Base-by-base conservation (phyloP, 176 grass and related monocot genomes). In the Aegilops speltoides region DNA sequence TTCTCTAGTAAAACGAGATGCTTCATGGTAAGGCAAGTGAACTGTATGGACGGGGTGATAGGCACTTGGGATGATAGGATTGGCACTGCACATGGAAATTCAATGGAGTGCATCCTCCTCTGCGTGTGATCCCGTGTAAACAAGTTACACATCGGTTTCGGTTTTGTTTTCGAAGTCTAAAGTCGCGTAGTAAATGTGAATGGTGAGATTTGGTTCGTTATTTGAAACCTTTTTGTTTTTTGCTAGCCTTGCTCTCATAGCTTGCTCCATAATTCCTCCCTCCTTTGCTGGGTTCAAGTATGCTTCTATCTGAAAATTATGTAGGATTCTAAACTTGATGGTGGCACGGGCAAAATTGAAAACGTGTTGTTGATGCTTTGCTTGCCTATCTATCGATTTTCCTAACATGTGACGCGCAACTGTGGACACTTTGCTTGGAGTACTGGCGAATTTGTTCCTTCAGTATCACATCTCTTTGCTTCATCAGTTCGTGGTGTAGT, bases 161-260 rank as follows among this genome's bases (percentile, higher is more conserved):
- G 37, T 62, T 84, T 80, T 15, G 45, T 54, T 70, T 85, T 81
- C 71, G 25, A 64, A 77, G 56, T 80, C 56, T 11, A 4, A 52
- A 52, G 82, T 81, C 17, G 36, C 12, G 28, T 91, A 71, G 52
- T 72, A 71, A 45, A 45, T 82, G 40, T 69, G 62, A 81, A 82
- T 72, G 73, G 11, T 70, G 70, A 85, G 32, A 56, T 88, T 85
- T 85, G 82, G 74, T 65, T 86, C 54, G 52, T 90, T 69, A 48
- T 28, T 70, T 76, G 36, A 59, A 60, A 23, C 22, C 59, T 4
- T n/a, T 16, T 73, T 20, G 5, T 45, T 84, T 9, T 80, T 57
- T 59, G 37, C 38, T 65, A 28, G 12, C 1, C 14, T 61, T 52
- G 6, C 24, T 52, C 19, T 38, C 31, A 33, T 59, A n/a, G 32